phyloP scores from a whole-genome alignment of 306 rosid species.

The Mucuna pruriens region DNA sequence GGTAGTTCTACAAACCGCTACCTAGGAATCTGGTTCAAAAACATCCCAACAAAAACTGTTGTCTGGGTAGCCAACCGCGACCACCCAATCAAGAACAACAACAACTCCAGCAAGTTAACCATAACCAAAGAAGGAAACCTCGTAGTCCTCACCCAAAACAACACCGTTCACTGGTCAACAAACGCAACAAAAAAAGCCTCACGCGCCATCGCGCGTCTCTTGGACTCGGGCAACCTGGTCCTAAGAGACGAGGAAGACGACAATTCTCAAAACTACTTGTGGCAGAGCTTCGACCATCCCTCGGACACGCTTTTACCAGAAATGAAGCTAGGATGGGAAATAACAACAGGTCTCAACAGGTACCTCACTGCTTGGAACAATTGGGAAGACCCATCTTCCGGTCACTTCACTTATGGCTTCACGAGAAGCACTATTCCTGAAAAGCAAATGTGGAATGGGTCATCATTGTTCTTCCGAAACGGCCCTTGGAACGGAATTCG shows the following conservation, averaged over 20 bases:
- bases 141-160: not conserved
- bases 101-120: conserved; percentile 3
- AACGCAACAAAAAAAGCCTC: not conserved
- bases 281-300: conserved; percentile 31
- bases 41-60: not conserved
- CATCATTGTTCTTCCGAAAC: not conserved
- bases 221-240: conserved; percentile 8
- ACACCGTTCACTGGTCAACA: not conserved
- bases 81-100: not conserved
- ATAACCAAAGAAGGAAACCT: conserved; percentile 13
- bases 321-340: conserved; percentile 60
- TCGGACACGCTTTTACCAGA: conserved; percentile 38
- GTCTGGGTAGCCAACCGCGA: conserved; percentile 30
- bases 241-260: not conserved
- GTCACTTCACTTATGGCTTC: conserved; percentile 40
- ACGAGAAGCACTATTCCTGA: not conserved
- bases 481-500: not conserved
- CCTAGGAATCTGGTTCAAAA: conserved; percentile 28
- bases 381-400: conserved; percentile 52
- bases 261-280: not conserved
- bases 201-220: not conserved
- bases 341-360: conserved; percentile 37
- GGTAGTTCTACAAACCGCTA: conserved; percentile 23
- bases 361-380: conserved; percentile 48
- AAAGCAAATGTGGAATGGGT: conserved; percentile 42